Percentiles rank a stretch among this genome's conserved stretches.
Evolutionary conservation across 2,329 filamentous ascomycete genomes (phyloP).

Genomic region (Diaporthe capsici): DNA sequence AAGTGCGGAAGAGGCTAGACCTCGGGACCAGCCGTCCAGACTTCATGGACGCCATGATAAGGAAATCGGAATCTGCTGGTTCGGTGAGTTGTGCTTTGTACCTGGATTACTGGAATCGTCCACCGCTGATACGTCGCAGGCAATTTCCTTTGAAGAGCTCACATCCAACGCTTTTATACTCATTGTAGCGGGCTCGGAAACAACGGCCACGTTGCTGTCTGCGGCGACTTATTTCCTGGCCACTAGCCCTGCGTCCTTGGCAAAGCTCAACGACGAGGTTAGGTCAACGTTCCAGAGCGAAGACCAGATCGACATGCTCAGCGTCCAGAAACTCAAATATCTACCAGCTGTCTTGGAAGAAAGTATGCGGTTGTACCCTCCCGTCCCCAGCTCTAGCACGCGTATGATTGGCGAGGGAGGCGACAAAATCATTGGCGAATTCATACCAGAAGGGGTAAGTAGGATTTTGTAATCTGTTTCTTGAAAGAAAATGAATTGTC

Average conservation of each 20-base stretch:
- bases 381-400: neutral
- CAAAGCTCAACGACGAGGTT: constrained; percentile 50
- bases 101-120: neutral
- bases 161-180: constrained; percentile 45
- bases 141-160: constrained; percentile 44
- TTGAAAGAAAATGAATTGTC: neutral
- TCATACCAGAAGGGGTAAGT: constrained; percentile 29
- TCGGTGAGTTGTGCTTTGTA: constrained; percentile 12
- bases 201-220: constrained; percentile 45
- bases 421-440: constrained; percentile 22
- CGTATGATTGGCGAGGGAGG: constrained; percentile 16
- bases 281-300: constrained; percentile 48
- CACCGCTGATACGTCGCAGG: neutral
- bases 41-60: constrained; percentile 20
- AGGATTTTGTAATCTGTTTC: neutral
- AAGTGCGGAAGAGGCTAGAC: constrained; percentile 11
- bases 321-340: constrained; percentile 50
- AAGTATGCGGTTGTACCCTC: constrained; percentile 53
- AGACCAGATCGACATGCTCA: constrained; percentile 50
- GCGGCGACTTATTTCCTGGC: constrained; percentile 36
- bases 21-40: constrained; percentile 24
- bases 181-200: constrained; percentile 45
- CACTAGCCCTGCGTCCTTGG: constrained; percentile 32
- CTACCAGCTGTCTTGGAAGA: constrained; percentile 55
- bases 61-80: constrained; percentile 7